A percentile compares a stretch with the other conserved stretches of the same genome.
These are phyloP conservation scores for Rostrohypoxylon terebratum DNA, from an alignment of 495 filamentous ascomycete genomes.

Conservation along the genomic window DNA sequence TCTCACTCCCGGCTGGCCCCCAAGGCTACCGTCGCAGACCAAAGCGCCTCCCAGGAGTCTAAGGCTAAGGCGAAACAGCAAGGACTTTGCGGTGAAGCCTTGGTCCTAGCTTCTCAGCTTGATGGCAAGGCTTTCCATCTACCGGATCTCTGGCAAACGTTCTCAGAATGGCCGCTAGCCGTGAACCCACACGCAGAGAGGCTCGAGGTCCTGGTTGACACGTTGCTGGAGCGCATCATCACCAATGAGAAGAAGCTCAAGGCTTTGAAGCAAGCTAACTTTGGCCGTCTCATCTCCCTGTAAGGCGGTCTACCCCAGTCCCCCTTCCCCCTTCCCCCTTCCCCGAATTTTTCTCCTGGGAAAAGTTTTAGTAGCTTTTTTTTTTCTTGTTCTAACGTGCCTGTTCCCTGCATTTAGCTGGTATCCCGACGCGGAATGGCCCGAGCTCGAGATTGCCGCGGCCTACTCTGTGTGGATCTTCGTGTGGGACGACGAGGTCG, in stretches of 20 bases:
- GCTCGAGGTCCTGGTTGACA: slow-evolving; percentile 33
- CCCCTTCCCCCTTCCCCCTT: not conserved
- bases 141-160: slow-evolving; percentile 45
- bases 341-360: not conserved
- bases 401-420: slow-evolving; percentile 31
- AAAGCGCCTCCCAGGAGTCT: not conserved
- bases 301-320: slow-evolving; percentile 17
- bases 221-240: slow-evolving; percentile 42
- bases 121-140: slow-evolving; percentile 41
- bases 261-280: slow-evolving; percentile 46
- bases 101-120: slow-evolving; percentile 39
- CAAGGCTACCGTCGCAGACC: not conserved
- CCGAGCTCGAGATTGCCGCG: slow-evolving; percentile 45
- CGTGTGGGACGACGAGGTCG: slow-evolving; percentile 49
- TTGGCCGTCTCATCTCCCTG: slow-evolving; percentile 48
- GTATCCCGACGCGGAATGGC: slow-evolving; percentile 49
- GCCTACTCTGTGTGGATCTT: slow-evolving; percentile 50
- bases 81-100: slow-evolving; percentile 34
- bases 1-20: slow-evolving; percentile 20
- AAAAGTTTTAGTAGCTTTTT: not conserved
- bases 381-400: slow-evolving; percentile 15
- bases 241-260: slow-evolving; percentile 47
- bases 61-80: slow-evolving; percentile 7
- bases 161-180: slow-evolving; percentile 41
- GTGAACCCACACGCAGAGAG: slow-evolving; percentile 39